These are phyloP conservation scores for Glycine latifolia DNA, from an alignment of 306 rosid genomes.

Conservation along the genomic window DNA sequence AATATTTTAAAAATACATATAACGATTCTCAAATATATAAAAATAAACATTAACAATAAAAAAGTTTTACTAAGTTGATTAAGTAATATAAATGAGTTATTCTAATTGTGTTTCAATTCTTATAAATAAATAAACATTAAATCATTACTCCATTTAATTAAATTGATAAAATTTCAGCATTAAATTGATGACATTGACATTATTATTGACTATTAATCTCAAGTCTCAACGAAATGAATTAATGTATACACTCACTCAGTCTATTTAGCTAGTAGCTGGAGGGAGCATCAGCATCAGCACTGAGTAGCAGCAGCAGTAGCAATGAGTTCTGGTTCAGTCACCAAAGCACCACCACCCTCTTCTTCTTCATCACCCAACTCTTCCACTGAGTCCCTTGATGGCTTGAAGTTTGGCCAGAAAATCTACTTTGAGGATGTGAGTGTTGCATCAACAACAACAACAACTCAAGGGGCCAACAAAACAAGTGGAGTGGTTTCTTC, in stretches of 20 bases:
- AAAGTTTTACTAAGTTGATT: too few relatives aligned
- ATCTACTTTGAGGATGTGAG: constrained; percentile 81
- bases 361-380: constrained; percentile 53
- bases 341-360: constrained; percentile 50
- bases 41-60: too few relatives aligned
- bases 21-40: too few relatives aligned
- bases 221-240: not conserved
- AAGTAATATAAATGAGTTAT: too few relatives aligned
- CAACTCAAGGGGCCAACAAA: constrained; percentile 32
- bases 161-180: too few relatives aligned
- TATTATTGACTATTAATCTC: too few relatives aligned
- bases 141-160: too few relatives aligned
- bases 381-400: constrained; percentile 69
- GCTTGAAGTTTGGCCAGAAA: constrained; percentile 76
- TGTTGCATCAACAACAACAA: constrained; percentile 42
- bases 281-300: not conserved
- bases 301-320: not conserved
- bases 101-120: too few relatives aligned
- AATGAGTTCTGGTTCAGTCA: constrained; percentile 67
- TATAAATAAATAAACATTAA: too few relatives aligned
- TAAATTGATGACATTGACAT: too few relatives aligned
- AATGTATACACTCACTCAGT: not conserved
- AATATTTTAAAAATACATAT: too few relatives aligned
- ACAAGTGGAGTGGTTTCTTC: constrained; percentile 37
- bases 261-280: not conserved